Base-by-base conservation (phyloP, 306 rosid genomes). In the Arachis stenosperma region DNA sequence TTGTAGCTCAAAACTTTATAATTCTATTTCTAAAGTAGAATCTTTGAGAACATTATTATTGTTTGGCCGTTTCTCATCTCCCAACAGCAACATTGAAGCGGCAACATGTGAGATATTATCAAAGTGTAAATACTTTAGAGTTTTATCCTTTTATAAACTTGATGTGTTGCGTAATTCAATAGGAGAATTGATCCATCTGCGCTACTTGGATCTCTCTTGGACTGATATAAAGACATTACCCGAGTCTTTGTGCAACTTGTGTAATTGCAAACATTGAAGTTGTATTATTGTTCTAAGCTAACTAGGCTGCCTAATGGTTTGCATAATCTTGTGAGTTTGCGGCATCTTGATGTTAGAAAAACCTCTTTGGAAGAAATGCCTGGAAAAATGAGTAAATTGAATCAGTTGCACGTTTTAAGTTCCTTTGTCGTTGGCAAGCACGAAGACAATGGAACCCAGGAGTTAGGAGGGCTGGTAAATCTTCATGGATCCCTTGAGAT, bases 211-310 rank as follows among this genome's bases (percentile, higher is more conserved):
- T 41, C 4, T 63, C 3, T 63, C 71, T 4, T 0, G 0, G 0
- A 51, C 71, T 51, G 0, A 11, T 0, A 52, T 74, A 6, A 7
- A 4, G 48, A 53, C 15, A 17, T 41, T 74, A 51, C 71, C 78
- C 0, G 11, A 51, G 6, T 62, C 76, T 12, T 2, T 50, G 53
- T 14, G 70, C 5, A 50, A 39, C 3, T 51, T 73, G n/a, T 73
- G 48, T 30, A 61, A 61, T 6, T 73, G 22, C 63, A 51, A 2
- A 62, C 78, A 0, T 9, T 63, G n/a, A 62, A 51, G 42, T 11
- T 74, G 63, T 2, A 0, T 1, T 0, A 0, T 10, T 61, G 70
- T 12, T 0, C 0, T 0, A 0, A 4, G 0, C 4, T 74, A 9
- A 40, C 41, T 6, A 52, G 4, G 33, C 4, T 63, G 36, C 77